phyloP scores from a whole-genome alignment of 306 rosid genomes.

The Vachellia pachyceras region DNA sequence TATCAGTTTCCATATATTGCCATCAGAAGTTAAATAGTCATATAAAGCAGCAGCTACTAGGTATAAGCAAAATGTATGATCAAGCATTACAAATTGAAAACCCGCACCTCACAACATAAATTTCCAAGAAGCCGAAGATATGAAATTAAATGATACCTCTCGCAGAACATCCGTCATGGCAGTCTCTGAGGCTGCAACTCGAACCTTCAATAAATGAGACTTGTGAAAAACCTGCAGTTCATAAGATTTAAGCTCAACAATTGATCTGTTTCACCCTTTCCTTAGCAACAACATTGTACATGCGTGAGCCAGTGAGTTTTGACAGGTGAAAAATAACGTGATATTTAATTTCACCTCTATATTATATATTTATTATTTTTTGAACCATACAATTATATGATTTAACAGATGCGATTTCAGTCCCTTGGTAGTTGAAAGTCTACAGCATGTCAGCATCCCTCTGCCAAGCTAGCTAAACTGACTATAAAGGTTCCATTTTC shows the following conservation, averaged over 20 bases:
- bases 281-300: slow-evolving; percentile 1
- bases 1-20: slow-evolving; percentile 15
- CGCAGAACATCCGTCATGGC: slow-evolving; percentile 98
- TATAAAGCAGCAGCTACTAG: slow-evolving; percentile 8
- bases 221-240: slow-evolving; percentile 84
- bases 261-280: slow-evolving; percentile 29
- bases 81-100: slow-evolving; percentile 23
- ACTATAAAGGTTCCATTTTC: slow-evolving; percentile 22
- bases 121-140: slow-evolving; percentile 14
- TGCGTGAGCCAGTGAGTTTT: slow-evolving; percentile 3
- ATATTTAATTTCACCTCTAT: background rate
- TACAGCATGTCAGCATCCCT: background rate
- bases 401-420: background rate
- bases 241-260: slow-evolving; percentile 31
- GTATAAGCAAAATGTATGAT: slow-evolving; percentile 12
- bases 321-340: background rate
- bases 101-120: slow-evolving; percentile 11
- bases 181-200: slow-evolving; percentile 98
- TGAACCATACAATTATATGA: background rate
- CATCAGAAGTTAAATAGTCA: slow-evolving; percentile 9
- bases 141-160: slow-evolving; percentile 63
- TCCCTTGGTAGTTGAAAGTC: slow-evolving; percentile 24
- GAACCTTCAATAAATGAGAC: slow-evolving; percentile 87
- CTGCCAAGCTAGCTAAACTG: slow-evolving; percentile 36
- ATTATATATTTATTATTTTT: background rate